Evolutionary conservation across 768 basidiomycete species (phyloP).

Genomic region (Xanthoconium purpureum): DNA sequence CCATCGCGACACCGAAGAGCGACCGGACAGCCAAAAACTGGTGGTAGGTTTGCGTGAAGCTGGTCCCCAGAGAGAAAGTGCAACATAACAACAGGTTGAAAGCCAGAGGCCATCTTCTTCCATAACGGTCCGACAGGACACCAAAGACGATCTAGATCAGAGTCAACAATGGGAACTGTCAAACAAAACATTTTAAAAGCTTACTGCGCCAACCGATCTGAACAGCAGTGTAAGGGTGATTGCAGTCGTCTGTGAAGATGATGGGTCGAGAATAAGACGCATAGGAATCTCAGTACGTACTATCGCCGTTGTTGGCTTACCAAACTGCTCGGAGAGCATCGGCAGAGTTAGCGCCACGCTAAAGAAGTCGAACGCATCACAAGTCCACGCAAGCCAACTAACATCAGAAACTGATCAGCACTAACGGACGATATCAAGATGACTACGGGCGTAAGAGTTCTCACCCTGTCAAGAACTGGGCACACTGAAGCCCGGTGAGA

Average conservation of each 20-base stretch:
- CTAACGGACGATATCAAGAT: neutral
- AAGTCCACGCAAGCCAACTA: constrained; percentile 86
- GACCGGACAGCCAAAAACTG: constrained; percentile 80
- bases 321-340: constrained; percentile 48
- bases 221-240: constrained; percentile 92
- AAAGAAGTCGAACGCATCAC: constrained; percentile 88
- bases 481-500: constrained; percentile 55
- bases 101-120: constrained; percentile 91
- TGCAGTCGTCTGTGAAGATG: constrained; percentile 53
- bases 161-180: neutral
- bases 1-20: constrained; percentile 86
- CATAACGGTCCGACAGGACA: constrained; percentile 79
- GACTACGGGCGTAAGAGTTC: neutral
- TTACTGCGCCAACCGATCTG: constrained; percentile 70
- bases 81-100: constrained; percentile 69
- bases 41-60: constrained; percentile 72
- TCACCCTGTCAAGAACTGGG: constrained; percentile 57
- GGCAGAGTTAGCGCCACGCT: constrained; percentile 61
- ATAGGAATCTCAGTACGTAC: constrained; percentile 28
- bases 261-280: neutral
- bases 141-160: constrained; percentile 62
- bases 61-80: constrained; percentile 72
- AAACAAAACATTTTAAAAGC: constrained; percentile 12
- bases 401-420: neutral
- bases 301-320: constrained; percentile 40